Evolutionary conservation across 495 filamentous ascomycete genomes (phyloP).

Genomic region (Podospora pseudocomata): DNA sequence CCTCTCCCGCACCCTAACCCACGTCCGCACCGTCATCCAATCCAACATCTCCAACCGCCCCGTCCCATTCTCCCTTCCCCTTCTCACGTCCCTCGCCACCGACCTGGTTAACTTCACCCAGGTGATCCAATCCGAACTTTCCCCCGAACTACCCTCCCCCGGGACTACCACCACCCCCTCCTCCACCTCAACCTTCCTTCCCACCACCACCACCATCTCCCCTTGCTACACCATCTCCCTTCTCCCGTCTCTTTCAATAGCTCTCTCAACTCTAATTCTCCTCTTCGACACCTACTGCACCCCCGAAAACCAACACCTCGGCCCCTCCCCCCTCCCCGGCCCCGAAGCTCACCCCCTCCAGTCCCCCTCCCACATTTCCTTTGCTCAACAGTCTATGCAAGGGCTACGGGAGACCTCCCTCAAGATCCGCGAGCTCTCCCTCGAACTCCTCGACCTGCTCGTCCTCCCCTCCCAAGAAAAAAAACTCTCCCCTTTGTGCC

Average conservation of each 20-base stretch:
- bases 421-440: conserved; percentile 14
- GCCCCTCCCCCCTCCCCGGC: background rate
- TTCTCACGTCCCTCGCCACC: conserved; percentile 13
- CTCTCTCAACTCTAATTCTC: conserved; percentile 21
- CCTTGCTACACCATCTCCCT: conserved; percentile 8
- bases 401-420: conserved; percentile 17
- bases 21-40: conserved; percentile 19
- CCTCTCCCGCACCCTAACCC: conserved; percentile 26
- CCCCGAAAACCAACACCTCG: conserved; percentile 27
- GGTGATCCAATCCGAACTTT: conserved; percentile 10
- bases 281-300: conserved; percentile 27
- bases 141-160: background rate
- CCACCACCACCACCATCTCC: background rate
- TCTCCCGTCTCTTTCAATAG: conserved; percentile 16
- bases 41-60: conserved; percentile 7
- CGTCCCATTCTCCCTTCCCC: conserved; percentile 14
- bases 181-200: conserved; percentile 1
- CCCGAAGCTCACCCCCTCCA: conserved; percentile 1
- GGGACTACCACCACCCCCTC: background rate
- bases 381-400: conserved; percentile 18
- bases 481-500: conserved; percentile 19
- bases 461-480: conserved; percentile 18
- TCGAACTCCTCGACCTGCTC: conserved; percentile 22
- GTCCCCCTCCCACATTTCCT: background rate
- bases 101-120: conserved; percentile 17